Base-by-base conservation (phyloP, 1,284 basidiomycete genomes). In the Lignosus rhinocerotis region DNA sequence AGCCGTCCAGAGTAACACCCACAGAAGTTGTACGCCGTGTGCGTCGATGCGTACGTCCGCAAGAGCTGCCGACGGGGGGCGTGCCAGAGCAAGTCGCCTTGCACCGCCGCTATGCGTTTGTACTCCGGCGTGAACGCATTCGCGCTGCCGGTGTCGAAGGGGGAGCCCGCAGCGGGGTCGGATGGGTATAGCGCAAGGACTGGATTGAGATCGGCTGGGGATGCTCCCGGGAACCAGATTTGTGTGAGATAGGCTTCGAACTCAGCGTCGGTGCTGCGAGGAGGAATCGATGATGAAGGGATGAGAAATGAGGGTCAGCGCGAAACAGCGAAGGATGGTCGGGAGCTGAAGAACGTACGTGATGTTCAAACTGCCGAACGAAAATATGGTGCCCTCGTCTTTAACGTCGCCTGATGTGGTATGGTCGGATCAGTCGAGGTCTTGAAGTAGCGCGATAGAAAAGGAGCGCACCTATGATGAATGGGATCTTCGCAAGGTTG, bases 71-170 rank as follows among this genome's bases (percentile, higher is more conserved):
- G 36, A 16, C 50, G 36, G 8, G 36, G 50, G 4, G 38, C 50
- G 9, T 51, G 36, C 11, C 60, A 85, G 75, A 67, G 79, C 79
- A 72, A 66, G 57, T 86, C 84, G 0, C 82, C 83, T 45, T 72
- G 72, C 56, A 85, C 66, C 0, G 82, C 73, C 16, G 83, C 76
- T 1, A 84, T 64, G 19, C 83, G 72, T 66, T 85, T 83, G 71
- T 72, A 84, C 56, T 85, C 75, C 0, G 80, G 78, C 0, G 78
- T 75, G 12, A 84, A 54, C 0, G 70, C 73, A 55, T 82, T 78
- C 2, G 74, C 48, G 30, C 68, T 57, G 0, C 79, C 76, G 0
- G 82, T 84, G 52, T 73, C 71, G 70, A 69, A 38, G 45, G 53
- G 50, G 3, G 47, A 49, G n/a, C 47, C 47, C 7, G 32, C 32